phyloP scores from a whole-genome alignment of 2,329 filamentous ascomycete genomes.

The Lasiodiplodia sp. region DNA sequence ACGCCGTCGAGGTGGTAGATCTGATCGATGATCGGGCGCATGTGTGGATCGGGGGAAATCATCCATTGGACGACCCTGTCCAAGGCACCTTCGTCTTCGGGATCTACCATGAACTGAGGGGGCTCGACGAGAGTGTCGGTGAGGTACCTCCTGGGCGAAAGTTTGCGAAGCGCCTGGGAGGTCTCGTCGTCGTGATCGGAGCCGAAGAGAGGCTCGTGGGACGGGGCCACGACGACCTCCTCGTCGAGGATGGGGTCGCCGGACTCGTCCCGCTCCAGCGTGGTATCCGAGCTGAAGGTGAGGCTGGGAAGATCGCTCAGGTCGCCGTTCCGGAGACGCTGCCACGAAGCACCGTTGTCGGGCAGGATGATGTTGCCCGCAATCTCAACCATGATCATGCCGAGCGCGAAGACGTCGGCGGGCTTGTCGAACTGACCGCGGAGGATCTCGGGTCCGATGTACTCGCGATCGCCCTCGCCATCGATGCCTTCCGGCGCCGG shows the following conservation, averaged over 20 bases:
- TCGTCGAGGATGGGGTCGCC: constrained; percentile 62
- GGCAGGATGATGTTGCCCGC: constrained; percentile 93
- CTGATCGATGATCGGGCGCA: constrained; percentile 77
- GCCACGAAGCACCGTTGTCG: constrained; percentile 91
- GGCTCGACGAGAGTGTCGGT: constrained; percentile 69
- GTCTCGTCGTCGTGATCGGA: constrained; percentile 46
- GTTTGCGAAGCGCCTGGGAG: constrained; percentile 46
- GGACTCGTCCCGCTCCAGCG: constrained; percentile 75
- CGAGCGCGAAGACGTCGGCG: constrained; percentile 91
- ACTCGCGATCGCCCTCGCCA: constrained; percentile 93
- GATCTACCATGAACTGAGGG: constrained; percentile 88
- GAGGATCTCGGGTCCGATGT: constrained; percentile 93
- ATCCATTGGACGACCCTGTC: constrained; percentile 88
- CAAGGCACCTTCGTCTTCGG: constrained; percentile 74
- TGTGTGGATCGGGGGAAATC: constrained; percentile 76
- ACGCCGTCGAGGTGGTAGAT: constrained; percentile 77
- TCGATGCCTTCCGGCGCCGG: constrained; percentile 80
- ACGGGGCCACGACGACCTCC: constrained; percentile 39
- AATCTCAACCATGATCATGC: constrained; percentile 92
- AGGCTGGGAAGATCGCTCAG: constrained; percentile 88
- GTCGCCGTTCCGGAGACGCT: constrained; percentile 86
- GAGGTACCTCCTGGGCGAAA: constrained; percentile 37
- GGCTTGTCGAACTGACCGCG: constrained; percentile 87
- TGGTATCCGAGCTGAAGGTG: constrained; percentile 77
- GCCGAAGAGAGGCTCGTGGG: constrained; percentile 40